Base-by-base conservation (phyloP, 2,329 filamentous ascomycete genomes). In the Balansia obtecta region DNA sequence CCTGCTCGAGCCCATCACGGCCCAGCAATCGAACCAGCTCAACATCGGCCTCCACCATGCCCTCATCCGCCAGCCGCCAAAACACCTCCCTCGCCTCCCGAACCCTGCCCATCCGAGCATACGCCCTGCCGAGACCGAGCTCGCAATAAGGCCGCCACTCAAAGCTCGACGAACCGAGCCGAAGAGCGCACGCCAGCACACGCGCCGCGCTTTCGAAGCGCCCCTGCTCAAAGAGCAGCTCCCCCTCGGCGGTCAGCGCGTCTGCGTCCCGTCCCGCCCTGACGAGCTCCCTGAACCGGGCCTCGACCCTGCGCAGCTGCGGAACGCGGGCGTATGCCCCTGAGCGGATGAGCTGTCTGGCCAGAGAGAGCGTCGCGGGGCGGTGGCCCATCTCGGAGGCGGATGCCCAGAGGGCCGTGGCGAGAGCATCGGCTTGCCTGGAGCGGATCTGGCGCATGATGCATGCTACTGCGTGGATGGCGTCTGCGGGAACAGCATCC, bases 241-340 rank as follows among this genome's bases (percentile, higher is more conserved):
- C 59, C 15, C 63, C 68, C 41, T 68, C 60, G 9, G 61, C 56
- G 4, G 63, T 61, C 20, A 70, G 56, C 33, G 66, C 68, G 43
- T 70, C 58, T 3, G 65, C 57, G 38, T 70, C 59, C n/a, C 55
- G 58, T 27, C 58, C 61, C 32, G 53, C 50, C 12, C 55, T 42
- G 30, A 68, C 57, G 10, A 71, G 54, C 27, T 59, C 46, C 53
- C 55, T 58, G 55, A 68, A 68, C 15, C 60, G 61, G 1, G 52
- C 46, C 47, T 66, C 62, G 3, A 57, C 46, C 4, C 49, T 50
- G 7, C 22, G 49, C 12, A 62, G 53, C n/a, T 52, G 50, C 5
- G 53, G 42, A 10, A 48, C 46, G 12, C 52, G 46, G 15, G 56
- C 57, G 52, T 60, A 65, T 10, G 46, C 41, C 30, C 56, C 53